A percentile compares a stretch with the other conserved stretches of the same genome.
These are phyloP conservation scores for Turritis glabra DNA, from an alignment of 345 rosid genomes.

Conservation along the genomic window DNA sequence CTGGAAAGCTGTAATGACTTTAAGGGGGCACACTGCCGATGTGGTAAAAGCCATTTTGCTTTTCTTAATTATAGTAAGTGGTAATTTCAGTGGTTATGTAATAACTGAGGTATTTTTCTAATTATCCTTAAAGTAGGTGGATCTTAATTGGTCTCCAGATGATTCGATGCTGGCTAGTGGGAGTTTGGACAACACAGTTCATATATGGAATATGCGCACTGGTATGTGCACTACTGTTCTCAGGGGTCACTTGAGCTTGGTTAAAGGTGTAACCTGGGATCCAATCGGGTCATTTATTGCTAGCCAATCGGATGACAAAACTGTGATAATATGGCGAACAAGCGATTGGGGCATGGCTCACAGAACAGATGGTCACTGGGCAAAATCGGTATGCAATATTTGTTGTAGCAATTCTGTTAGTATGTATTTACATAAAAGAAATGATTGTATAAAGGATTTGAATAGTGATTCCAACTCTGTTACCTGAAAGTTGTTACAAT, in stretches of 20 bases:
- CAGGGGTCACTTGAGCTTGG: slow-evolving; percentile 95
- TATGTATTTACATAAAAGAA: background rate
- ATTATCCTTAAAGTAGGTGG: slow-evolving; percentile 94
- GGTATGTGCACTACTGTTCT: slow-evolving; percentile 98
- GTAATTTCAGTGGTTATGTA: slow-evolving; percentile 24
- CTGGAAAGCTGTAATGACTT: slow-evolving; percentile 97
- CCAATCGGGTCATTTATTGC: slow-evolving; percentile 97
- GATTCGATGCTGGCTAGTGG: slow-evolving; percentile 95
- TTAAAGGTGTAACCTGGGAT: slow-evolving; percentile 99
- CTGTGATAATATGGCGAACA: slow-evolving; percentile 98
- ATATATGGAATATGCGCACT: slow-evolving; percentile 91
- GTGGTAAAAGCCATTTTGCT: slow-evolving; percentile 63
- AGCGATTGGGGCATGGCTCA: slow-evolving; percentile 98
- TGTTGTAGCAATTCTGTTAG: slow-evolving; percentile 18
- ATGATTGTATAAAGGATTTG: background rate
- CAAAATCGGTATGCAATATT: slow-evolving; percentile 74
- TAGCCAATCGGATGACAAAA: slow-evolving; percentile 98
- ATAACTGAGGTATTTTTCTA: slow-evolving; percentile 47
- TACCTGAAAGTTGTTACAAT: slow-evolving; percentile 1
- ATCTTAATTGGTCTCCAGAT: slow-evolving; percentile 99
- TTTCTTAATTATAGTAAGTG: background rate
- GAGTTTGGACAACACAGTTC: slow-evolving; percentile 95
- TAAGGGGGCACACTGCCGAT: slow-evolving; percentile 98
- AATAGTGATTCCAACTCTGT: background rate
- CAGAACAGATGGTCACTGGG: slow-evolving; percentile 96